phyloP scores from a whole-genome alignment of 805 yeast species.

The Barnettozyma wickerhamii region DNA sequence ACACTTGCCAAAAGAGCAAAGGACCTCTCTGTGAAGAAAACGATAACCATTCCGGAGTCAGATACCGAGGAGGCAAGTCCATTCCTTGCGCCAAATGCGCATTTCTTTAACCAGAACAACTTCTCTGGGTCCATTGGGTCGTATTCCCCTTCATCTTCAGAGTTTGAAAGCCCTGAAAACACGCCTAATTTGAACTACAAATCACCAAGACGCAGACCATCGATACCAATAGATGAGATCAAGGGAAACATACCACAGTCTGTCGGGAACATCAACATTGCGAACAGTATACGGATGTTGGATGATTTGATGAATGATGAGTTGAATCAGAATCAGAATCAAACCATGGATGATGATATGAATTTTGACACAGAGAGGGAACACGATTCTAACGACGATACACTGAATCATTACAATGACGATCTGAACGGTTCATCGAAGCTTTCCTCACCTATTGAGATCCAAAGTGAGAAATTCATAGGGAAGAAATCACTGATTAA shows the following conservation, averaged over 20 bases:
- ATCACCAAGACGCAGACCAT: conserved; percentile 9
- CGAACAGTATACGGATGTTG: conserved; percentile 32
- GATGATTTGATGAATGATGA: conserved; percentile 29
- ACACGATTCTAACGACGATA: conserved; percentile 9
- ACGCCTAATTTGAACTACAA: conserved; percentile 17
- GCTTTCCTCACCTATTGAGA: conserved; percentile 21
- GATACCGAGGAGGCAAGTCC: conserved; percentile 21
- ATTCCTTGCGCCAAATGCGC: conserved; percentile 25
- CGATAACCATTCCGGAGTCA: conserved; percentile 12
- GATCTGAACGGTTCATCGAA: conserved; percentile 11
- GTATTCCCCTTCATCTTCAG: conserved; percentile 43
- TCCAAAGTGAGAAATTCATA: conserved; percentile 7
- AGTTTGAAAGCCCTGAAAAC: conserved; percentile 36
- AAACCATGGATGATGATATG: neutral
- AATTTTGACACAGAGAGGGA: conserved; percentile 9
- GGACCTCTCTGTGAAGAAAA: neutral
- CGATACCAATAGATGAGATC: conserved; percentile 17
- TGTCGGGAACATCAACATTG: conserved; percentile 37
- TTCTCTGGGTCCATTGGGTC: conserved; percentile 39
- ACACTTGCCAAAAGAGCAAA: conserved; percentile 14
- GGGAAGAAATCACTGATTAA: conserved; percentile 13
- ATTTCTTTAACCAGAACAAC: conserved; percentile 27
- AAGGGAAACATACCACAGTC: conserved; percentile 34
- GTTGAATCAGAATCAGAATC: conserved; percentile 14
- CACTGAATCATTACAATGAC: conserved; percentile 10